These are phyloP conservation scores for Prosopis cineraria DNA, from an alignment of 306 rosid genomes.

Conservation along the genomic window DNA sequence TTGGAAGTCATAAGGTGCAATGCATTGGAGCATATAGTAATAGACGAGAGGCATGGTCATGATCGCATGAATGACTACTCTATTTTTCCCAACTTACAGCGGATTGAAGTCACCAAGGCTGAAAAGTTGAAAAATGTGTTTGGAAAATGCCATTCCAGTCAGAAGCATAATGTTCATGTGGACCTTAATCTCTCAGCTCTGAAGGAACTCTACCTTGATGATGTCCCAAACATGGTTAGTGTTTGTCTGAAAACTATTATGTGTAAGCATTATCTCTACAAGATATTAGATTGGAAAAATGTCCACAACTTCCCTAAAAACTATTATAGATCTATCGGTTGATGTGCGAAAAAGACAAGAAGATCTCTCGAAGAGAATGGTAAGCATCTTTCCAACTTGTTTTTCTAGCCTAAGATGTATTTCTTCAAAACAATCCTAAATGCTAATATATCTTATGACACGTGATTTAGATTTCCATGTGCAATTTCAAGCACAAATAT, in stretches of 20 bases:
- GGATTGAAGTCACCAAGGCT: not conserved
- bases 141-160: not conserved
- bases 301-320: not conserved
- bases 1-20: not conserved
- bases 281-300: not conserved
- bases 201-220: not conserved
- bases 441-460: no score
- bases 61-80: not conserved
- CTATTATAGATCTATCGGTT: not conserved
- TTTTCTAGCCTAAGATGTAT: not conserved
- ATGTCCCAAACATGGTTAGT: not conserved
- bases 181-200: conserved; percentile 13
- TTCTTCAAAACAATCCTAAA: no score
- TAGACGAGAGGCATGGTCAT: not conserved
- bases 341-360: not conserved
- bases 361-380: not conserved
- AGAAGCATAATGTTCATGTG: not conserved
- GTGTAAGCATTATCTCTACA: not conserved
- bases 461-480: no score
- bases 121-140: conserved; percentile 27
- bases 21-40: not conserved
- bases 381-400: not conserved
- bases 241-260: not conserved
- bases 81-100: conserved; percentile 6
- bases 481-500: no score